Base-by-base conservation (phyloP, 495 filamentous ascomycete species). In the Podospora bellae-mahoneyi region DNA sequence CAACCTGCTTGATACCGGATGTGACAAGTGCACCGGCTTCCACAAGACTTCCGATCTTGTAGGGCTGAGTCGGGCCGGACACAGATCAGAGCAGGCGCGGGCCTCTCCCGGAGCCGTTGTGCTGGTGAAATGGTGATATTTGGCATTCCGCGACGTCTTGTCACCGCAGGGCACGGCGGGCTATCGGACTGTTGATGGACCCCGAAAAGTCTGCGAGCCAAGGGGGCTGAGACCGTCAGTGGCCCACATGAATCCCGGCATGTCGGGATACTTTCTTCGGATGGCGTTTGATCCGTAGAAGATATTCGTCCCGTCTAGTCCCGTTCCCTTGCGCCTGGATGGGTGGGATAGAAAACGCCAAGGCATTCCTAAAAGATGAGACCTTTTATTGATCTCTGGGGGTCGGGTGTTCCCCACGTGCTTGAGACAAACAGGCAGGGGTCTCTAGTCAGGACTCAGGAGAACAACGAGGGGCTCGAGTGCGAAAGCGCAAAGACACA, bases 221-320 rank as follows among this genome's bases (percentile, higher is more conserved):
- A 30, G 16, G 64, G 64, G 16, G 28, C 30, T 56, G 39, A 55
- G 20, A 57, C n/a, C 7, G 32, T 34, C 56, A 23, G 65, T 5
- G 10, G 7, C 7, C 53, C 55, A 58, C 55, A 15, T 58, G 55
- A 6, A 58, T 20, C 23, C 55, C 55, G 3, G 55, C n/a, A 58
- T 58, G 55, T 19, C 55, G 55, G 55, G 23, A 58, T 58, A 15
- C 30, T 34, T 34, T 20, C 19, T 65, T 69, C 68, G 71, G 69
- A 64, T 70, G 64, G 64, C 63, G 53, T 58, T 56, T 63, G 32
- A 48, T 54, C 69, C 69, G 62, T 62, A 63, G 60, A 61, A 20
- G 23, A 58, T 20, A 58, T 58, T 58, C 56, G 23, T 58, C 56
- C 56, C 56, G 56, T 13, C n/a, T 27, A 9, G 23, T 58, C 56